A percentile compares a stretch with the other conserved stretches of the same genome.
These are phyloP conservation scores for Cladophialophora yegresii DNA, from an alignment of 2,329 filamentous ascomycete genomes.

Conservation along the genomic window DNA sequence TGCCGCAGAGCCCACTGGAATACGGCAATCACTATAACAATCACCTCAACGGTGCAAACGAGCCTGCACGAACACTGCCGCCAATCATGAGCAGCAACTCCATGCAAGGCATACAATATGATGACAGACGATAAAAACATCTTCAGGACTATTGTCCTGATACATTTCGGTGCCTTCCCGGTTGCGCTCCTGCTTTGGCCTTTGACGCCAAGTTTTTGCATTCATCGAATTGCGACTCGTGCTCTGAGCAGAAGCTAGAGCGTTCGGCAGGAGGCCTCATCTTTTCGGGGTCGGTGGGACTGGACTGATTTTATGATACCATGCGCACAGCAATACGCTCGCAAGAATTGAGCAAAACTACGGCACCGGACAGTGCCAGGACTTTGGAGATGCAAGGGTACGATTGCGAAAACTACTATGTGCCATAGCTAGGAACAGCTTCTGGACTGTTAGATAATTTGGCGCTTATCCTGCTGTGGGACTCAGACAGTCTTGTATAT, in stretches of 20 bases:
- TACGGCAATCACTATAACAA: slow-evolving; percentile 33
- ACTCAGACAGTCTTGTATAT: slow-evolving; percentile 15
- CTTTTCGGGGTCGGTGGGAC: slow-evolving; percentile 6
- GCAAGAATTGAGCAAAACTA: background rate
- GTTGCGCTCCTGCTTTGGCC: background rate
- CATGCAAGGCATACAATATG: slow-evolving; percentile 56
- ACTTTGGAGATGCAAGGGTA: slow-evolving; percentile 1
- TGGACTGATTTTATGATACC: slow-evolving; percentile 25
- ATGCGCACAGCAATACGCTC: slow-evolving; percentile 16
- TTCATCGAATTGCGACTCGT: background rate
- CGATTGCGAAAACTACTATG: slow-evolving; percentile 9
- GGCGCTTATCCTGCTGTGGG: background rate
- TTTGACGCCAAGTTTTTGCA: background rate
- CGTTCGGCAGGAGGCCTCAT: slow-evolving; percentile 5
- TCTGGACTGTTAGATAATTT: slow-evolving; percentile 5
- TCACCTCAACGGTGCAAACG: slow-evolving; percentile 35
- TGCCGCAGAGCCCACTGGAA: slow-evolving; percentile 31
- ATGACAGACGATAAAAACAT: slow-evolving; percentile 46
- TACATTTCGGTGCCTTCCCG: slow-evolving; percentile 9
- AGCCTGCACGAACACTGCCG: slow-evolving; percentile 51
- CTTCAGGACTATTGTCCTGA: slow-evolving; percentile 15
- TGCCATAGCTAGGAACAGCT: slow-evolving; percentile 1
- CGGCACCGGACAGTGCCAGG: slow-evolving; percentile 7
- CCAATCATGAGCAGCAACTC: slow-evolving; percentile 49
- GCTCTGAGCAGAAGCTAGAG: slow-evolving; percentile 11